Conservation (phyloP, 2,329 filamentous ascomycete species). For the Furcasterigmium sp. region DNA sequence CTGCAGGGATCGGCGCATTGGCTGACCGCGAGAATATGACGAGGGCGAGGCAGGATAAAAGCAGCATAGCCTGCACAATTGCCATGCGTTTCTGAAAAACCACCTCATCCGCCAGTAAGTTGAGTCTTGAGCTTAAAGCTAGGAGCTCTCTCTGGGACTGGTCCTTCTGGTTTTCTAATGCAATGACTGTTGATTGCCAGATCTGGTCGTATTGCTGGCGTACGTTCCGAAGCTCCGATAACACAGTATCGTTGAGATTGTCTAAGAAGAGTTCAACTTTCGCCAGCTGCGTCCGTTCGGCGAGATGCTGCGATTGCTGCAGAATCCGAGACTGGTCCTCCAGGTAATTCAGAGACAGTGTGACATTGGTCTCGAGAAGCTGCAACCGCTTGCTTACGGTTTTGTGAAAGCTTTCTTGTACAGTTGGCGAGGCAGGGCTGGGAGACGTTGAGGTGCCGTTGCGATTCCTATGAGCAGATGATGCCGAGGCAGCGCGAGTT, state of each 20-base stretch:
- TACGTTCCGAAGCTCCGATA: slow-evolving; percentile 72
- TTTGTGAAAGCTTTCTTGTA: slow-evolving; percentile 98
- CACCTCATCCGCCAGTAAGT: slow-evolving; percentile 89
- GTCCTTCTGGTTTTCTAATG: slow-evolving; percentile 82
- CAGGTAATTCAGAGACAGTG: slow-evolving; percentile 89
- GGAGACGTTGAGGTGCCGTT: slow-evolving; percentile 32
- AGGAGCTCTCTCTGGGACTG: slow-evolving; percentile 78
- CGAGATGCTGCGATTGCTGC: slow-evolving; percentile 77
- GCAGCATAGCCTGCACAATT: slow-evolving; percentile 81
- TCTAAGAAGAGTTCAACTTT: slow-evolving; percentile 80
- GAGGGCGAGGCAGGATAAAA: slow-evolving; percentile 80
- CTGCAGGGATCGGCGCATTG: background rate
- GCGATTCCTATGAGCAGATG: slow-evolving; percentile 21
- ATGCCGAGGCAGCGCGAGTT: background rate
- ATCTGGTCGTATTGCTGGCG: slow-evolving; percentile 89
- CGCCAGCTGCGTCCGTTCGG: slow-evolving; percentile 81
- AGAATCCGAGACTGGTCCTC: slow-evolving; percentile 91
- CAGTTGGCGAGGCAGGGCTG: slow-evolving; percentile 64
- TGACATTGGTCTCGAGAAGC: slow-evolving; percentile 87
- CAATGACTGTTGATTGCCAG: slow-evolving; percentile 92
- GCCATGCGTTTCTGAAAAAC: slow-evolving; percentile 85
- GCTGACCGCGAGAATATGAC: slow-evolving; percentile 70
- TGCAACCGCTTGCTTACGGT: slow-evolving; percentile 89
- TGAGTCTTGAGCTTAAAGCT: slow-evolving; percentile 74
- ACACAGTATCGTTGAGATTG: slow-evolving; percentile 80